Evolutionary conservation across 768 basidiomycete genomes (phyloP), one percentile per base, ranked within the genome.

Genomic region (Russula earlei): DNA sequence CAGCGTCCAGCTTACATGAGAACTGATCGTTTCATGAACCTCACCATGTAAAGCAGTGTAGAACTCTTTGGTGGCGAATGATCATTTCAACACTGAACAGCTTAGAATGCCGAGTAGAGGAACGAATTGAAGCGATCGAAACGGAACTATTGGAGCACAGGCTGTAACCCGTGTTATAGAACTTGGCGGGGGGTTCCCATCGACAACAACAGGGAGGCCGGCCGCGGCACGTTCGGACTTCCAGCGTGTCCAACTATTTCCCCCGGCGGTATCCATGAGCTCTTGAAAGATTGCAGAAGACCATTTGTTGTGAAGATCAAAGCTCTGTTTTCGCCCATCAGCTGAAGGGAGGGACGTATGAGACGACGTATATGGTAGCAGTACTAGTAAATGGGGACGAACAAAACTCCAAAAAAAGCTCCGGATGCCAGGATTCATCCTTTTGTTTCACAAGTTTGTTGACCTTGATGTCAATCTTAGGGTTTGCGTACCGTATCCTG

Each of bases 401-500:
- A 88, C 89, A 69, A 62, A 85, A 83, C 60, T 78, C 76, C 31
- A 90, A 56, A 15, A 74, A 69, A 62, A 89, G 75, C 50, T 83
- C 75, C 0, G 87, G 81, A 51, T 71, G 72, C 84, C 80, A 87
- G 1, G 62, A 65, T 17, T 84, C 83, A 19, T 76, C 68, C 52
- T 69, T 68, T 10, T 74, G 70, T 68, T 86, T 87, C 31, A 68
- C 71, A 42, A 75, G 68, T 56, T 75, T 81, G 60, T 76, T 74
- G 0, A 89, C 78, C 31, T 77, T 69, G 34, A 91, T 82, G 29
- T 77, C 72, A 24, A 91, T 63, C 8, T 73, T 67, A 0, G 88
- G 87, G 63, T 91, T 91, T 1, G 80, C 83, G 67, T 79, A 89
- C 11, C 80, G 83, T 73, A 91, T 85, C 29, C 85, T 75, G 1